These are phyloP conservation scores for Fusarium begoniae DNA, from an alignment of 2,329 filamentous ascomycete genomes.

Conservation along the genomic window DNA sequence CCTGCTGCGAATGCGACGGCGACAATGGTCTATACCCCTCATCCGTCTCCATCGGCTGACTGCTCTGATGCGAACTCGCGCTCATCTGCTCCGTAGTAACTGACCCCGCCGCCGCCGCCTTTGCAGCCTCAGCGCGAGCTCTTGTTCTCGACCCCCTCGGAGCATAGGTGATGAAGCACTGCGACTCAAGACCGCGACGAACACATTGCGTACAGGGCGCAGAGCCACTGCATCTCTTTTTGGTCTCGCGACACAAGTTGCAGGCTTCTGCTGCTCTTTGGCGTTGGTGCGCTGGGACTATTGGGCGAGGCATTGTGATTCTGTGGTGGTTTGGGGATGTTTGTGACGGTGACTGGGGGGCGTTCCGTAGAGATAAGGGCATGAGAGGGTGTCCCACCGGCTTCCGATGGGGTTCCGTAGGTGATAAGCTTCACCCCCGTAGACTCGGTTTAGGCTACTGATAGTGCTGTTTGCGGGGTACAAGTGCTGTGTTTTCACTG, in stretches of 20 bases:
- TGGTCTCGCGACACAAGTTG: slow-evolving; percentile 57
- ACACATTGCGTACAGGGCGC: slow-evolving; percentile 60
- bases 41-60: slow-evolving; percentile 4
- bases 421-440: slow-evolving; percentile 2
- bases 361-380: not conserved
- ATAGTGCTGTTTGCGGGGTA: slow-evolving; percentile 19
- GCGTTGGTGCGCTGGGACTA: slow-evolving; percentile 58
- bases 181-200: slow-evolving; percentile 51
- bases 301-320: slow-evolving; percentile 59
- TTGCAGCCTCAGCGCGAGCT: slow-evolving; percentile 22
- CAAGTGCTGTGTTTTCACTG: not conserved
- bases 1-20: slow-evolving; percentile 44
- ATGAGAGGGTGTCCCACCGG: not conserved
- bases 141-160: slow-evolving; percentile 41
- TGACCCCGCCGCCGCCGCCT: slow-evolving; percentile 1
- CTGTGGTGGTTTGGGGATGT: not conserved
- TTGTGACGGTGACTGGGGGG: not conserved
- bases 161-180: slow-evolving; percentile 49
- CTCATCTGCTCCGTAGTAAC: not conserved
- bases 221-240: slow-evolving; percentile 60
- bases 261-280: slow-evolving; percentile 60
- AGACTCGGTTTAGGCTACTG: not conserved
- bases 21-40: slow-evolving; percentile 41
- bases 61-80: not conserved
- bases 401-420: slow-evolving; percentile 6